Evolutionary conservation across 2,329 filamentous ascomycete species (phyloP), one percentile per base, ranked within the genome.

Genomic region (Bretziella fagacearum): DNA sequence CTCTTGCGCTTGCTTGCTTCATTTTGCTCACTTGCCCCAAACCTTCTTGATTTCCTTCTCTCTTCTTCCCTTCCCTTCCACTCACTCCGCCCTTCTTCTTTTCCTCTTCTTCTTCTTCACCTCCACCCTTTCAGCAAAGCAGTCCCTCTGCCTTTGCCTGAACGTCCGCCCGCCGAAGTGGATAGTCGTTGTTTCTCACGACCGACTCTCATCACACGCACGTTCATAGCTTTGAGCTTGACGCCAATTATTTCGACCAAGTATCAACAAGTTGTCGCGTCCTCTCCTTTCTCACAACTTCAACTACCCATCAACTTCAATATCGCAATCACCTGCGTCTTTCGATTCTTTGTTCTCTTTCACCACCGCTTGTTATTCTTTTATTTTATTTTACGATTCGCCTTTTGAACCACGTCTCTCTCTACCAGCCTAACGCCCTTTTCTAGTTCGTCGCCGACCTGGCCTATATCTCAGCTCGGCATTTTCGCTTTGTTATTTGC

Each of bases 1-100:
- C 32, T 43, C 23, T n/a, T n/a, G n/a, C n/a, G n/a, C n/a, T n/a
- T 47, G 43, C 52, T 52, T 47, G 52, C 50, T 41, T 54, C 50
- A 42, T 51, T 48, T 50, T 18, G 40, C 40, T 29, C 40, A 30
- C 11, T 30, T 43, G 8, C 25, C 40, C 26, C 15, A 43, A 30
- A 43, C 26, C 11, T 33, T 43, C 40, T 43, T 43, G 47, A 45
- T 46, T 49, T 43, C 39, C 22, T 49, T 43, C 39, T 17, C 29
- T 47, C 23, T 39, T 41, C 45, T 27, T 37, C 48, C 44, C 50
- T 42, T 30, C 20, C 27, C 36, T 48, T 40, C 46, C 33, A 32
- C 22, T 46, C 26, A 33, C 46, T 39, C 45, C 44, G 44, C 17
- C 50, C 40, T 51, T 43, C 51, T 47, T 46, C 46, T 52, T 47